Percentiles rank a stretch among this genome's conserved stretches.
Conservation (phyloP, 2,329 filamentous ascomycete genomes). For the Fusarium sulawesiense region DNA sequence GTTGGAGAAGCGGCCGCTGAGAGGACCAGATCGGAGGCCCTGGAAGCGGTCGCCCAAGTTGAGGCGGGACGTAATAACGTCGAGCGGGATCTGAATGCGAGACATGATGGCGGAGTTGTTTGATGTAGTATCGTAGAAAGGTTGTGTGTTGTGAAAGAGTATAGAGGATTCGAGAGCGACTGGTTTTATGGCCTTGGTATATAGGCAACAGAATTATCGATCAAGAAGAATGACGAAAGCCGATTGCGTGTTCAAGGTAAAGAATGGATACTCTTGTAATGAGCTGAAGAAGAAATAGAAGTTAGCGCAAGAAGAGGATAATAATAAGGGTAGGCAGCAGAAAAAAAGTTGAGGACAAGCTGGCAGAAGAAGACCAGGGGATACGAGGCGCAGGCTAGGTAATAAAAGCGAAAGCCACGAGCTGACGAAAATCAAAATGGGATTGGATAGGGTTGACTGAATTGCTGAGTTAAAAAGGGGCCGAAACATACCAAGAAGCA, state of each 20-base stretch:
- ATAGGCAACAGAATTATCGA: constrained; percentile 45
- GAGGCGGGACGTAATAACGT: constrained; percentile 89
- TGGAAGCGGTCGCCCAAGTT: constrained; percentile 88
- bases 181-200: constrained; percentile 33
- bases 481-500: constrained; percentile 26
- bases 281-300: constrained; percentile 31
- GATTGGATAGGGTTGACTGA: neutral
- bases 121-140: constrained; percentile 22
- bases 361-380: constrained; percentile 37
- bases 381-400: constrained; percentile 28
- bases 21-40: constrained; percentile 80
- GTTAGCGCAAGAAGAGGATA: constrained; percentile 13
- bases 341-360: constrained; percentile 41
- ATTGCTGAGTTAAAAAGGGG: constrained; percentile 8
- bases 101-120: constrained; percentile 67
- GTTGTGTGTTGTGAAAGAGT: constrained; percentile 16
- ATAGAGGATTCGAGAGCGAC: constrained; percentile 22
- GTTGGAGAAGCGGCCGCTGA: constrained; percentile 89
- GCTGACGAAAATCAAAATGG: constrained; percentile 10
- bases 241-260: constrained; percentile 37
- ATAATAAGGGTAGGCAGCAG: constrained; percentile 28
- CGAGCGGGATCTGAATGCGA: constrained; percentile 91
- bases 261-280: constrained; percentile 37
- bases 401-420: constrained; percentile 27
- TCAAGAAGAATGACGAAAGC: constrained; percentile 36